A percentile compares a stretch with the other conserved stretches of the same genome.
These are phyloP conservation scores for Talaromyces funiculosus DNA, from an alignment of 2,329 filamentous ascomycete species.

Conservation along the genomic window DNA sequence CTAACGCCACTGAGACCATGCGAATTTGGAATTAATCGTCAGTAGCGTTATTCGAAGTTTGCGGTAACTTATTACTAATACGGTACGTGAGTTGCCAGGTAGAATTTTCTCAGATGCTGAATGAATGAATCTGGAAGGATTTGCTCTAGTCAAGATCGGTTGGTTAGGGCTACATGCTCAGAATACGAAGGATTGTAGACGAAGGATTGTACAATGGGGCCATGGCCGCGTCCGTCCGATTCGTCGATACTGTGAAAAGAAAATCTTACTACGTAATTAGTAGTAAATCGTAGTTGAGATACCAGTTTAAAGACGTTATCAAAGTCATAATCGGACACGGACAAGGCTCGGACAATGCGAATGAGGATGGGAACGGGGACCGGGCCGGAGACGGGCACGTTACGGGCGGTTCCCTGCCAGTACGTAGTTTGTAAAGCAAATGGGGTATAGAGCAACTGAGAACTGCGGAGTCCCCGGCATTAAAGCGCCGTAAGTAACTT, in stretches of 20 bases:
- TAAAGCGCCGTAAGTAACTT: too few species aligned
- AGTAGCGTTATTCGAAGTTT: not conserved
- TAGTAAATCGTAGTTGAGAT: not conserved
- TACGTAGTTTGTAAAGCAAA: too few species aligned
- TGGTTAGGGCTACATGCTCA: not conserved
- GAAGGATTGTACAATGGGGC: not conserved
- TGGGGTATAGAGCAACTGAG: too few species aligned
- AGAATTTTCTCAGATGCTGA: not conserved
- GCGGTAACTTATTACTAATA: too few species aligned
- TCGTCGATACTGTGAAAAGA: not conserved
- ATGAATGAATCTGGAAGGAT: not conserved
- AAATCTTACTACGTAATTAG: not conserved
- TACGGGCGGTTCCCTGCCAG: not conserved
- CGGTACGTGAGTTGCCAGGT: too few species aligned
- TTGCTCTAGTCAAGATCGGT: not conserved
- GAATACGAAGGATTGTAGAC: not conserved
- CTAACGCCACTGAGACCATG: too few species aligned
- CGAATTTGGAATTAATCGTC: not conserved
- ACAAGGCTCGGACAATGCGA: not conserved
- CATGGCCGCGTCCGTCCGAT: not conserved
- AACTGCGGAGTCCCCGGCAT: too few species aligned
- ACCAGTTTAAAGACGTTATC: not conserved
- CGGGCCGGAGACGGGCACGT: not conserved
- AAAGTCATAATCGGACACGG: not conserved
- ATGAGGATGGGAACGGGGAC: not conserved